Evolutionary conservation across 805 yeast species (phyloP).

Genomic region (Hanseniaspora mollemarum): DNA sequence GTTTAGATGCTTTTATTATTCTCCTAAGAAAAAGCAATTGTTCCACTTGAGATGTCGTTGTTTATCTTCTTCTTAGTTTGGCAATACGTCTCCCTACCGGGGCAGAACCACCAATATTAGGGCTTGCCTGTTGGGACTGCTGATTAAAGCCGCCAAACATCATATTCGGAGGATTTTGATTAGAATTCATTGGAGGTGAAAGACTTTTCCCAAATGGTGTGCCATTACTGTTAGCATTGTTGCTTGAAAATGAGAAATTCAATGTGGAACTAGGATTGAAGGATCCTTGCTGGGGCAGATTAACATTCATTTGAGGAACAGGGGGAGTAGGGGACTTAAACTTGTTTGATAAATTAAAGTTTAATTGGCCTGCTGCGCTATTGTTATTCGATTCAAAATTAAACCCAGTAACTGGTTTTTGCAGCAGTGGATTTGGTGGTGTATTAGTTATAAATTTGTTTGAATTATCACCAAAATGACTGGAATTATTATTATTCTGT

Average conservation of each 20-base stretch:
- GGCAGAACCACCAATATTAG: constrained; percentile 14
- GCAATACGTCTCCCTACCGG: constrained; percentile 16
- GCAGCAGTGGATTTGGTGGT: constrained; percentile 6
- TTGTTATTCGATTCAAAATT: not conserved
- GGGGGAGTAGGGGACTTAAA: constrained; percentile 18
- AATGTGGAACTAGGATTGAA: constrained; percentile 16
- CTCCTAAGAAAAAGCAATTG: not conserved
- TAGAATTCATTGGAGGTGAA: not conserved
- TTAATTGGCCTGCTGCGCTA: not conserved
- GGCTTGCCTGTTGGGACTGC: not conserved
- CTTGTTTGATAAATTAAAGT: constrained; percentile 10
- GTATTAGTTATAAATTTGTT: not conserved
- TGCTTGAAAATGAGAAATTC: constrained; percentile 16
- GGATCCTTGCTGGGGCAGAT: constrained; percentile 7
- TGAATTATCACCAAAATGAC: not conserved
- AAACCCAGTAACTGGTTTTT: constrained; percentile 12
- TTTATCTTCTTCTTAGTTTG: constrained; percentile 12
- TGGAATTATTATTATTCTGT: not conserved
- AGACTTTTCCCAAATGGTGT: not conserved
- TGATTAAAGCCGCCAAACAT: constrained; percentile 15
- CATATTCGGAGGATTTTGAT: constrained; percentile 3
- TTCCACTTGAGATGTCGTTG: not conserved
- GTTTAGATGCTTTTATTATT: too few species aligned
- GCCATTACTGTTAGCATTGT: constrained; percentile 12
- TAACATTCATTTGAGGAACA: constrained; percentile 8